A percentile compares a stretch with the other conserved stretches of the same genome.
Evolutionary conservation across 2,329 filamentous ascomycete genomes (phyloP).

Genomic region (Dactylellina sp.): DNA sequence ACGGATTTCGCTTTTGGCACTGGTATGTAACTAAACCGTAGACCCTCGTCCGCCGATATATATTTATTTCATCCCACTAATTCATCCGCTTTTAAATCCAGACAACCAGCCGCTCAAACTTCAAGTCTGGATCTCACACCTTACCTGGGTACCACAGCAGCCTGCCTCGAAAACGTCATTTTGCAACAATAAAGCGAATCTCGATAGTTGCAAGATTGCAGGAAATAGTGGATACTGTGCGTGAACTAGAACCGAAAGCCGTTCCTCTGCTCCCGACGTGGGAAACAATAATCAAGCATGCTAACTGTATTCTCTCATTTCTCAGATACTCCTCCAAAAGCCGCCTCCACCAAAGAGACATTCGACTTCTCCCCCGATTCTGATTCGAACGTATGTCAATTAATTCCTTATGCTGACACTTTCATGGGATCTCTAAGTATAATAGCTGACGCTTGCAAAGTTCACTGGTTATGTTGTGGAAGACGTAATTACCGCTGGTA

Average conservation of each 20-base stretch:
- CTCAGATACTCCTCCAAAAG: constrained; percentile 8
- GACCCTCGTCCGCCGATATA: not conserved
- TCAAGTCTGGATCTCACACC: not conserved
- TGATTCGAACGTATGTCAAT: not conserved
- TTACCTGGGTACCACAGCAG: constrained; percentile 27
- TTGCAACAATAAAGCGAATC: constrained; percentile 13
- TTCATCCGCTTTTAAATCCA: not conserved
- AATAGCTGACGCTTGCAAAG: not conserved
- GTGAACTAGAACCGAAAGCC: no score
- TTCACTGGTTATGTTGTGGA: constrained; percentile 4
- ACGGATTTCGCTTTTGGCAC: not conserved
- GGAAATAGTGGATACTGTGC: constrained; percentile 23
- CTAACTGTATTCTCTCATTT: no score
- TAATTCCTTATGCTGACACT: not conserved
- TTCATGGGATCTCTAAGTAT: not conserved
- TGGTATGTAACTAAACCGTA: not conserved
- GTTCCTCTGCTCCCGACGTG: constrained; percentile 10
- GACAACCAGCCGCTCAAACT: constrained; percentile 8
- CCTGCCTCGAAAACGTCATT: constrained; percentile 10
- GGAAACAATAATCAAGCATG: not conserved
- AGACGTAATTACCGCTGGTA: constrained; percentile 10
- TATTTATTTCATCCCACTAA: not conserved
- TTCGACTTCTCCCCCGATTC: not conserved
- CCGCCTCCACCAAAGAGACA: not conserved
- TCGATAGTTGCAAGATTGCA: not conserved